Evolutionary conservation across 1,284 basidiomycete species (phyloP).

Genomic region (Caloboletus firmus): DNA sequence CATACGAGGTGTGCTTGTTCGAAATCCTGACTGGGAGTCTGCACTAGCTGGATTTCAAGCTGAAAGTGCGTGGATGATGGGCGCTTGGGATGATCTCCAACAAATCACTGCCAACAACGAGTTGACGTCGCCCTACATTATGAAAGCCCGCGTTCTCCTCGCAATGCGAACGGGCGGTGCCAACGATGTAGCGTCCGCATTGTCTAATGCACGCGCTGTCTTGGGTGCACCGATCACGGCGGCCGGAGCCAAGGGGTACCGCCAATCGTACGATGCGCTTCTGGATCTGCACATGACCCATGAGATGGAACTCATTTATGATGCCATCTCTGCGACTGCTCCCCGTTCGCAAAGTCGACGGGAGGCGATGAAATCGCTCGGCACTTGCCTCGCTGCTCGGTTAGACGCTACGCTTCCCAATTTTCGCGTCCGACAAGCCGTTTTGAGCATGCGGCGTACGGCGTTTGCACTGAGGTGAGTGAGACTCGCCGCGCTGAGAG

Average conservation of each 20-base stretch:
- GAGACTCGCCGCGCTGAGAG: slow-evolving; percentile 24
- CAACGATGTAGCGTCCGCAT: slow-evolving; percentile 47
- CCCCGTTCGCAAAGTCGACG: slow-evolving; percentile 38
- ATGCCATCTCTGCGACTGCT: slow-evolving; percentile 41
- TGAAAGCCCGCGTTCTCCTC: slow-evolving; percentile 82
- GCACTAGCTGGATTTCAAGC: slow-evolving; percentile 83
- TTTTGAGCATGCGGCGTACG: slow-evolving; percentile 87
- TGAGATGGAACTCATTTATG: slow-evolving; percentile 82
- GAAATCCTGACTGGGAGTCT: slow-evolving; percentile 82
- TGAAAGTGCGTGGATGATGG: slow-evolving; percentile 95
- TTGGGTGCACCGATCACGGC: slow-evolving; percentile 84
- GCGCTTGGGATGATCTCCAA: slow-evolving; percentile 87
- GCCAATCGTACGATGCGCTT: slow-evolving; percentile 84
- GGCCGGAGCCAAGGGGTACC: slow-evolving; percentile 78
- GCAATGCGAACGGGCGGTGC: slow-evolving; percentile 67
- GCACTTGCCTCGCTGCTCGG: slow-evolving; percentile 51
- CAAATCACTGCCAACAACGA: slow-evolving; percentile 54
- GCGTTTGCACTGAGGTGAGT: slow-evolving; percentile 75
- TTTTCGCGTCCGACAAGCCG: slow-evolving; percentile 89
- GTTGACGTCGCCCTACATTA: slow-evolving; percentile 59
- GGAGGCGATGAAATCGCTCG: slow-evolving; percentile 30
- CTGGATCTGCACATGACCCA: slow-evolving; percentile 87
- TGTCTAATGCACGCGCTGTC: slow-evolving; percentile 70
- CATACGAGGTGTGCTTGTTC: slow-evolving; percentile 87
- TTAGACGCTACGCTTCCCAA: slow-evolving; percentile 83